Base-by-base conservation (phyloP, 2,329 filamentous ascomycete genomes). In the Calonectria crousiana region DNA sequence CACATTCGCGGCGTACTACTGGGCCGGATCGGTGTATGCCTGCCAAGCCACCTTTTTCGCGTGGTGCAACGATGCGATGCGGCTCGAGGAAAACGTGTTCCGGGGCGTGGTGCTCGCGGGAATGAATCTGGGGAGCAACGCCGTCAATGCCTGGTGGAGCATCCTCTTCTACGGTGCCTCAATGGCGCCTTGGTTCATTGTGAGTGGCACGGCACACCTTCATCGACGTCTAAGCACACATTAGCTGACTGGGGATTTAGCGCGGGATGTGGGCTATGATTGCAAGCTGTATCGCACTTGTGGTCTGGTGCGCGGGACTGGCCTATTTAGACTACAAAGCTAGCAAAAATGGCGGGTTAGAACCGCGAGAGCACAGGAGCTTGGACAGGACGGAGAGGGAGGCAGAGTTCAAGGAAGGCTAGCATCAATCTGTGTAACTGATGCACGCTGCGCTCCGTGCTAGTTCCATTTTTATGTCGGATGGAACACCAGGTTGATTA, bases 201-300 rank as follows among this genome's bases (percentile, higher is more conserved):
- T 91, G 81, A 86, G 89, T 85, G 2, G 5, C 6, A 18, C 18
- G 10, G 16, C 4, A 28, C 14, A 23, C 16, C 2, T 28, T 23
- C 13, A 16, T 60, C 34, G 4, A 11, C 6, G n/a, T 11, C 16
- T 23, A 72, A 28, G 18, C n/a, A 9, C 23, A 4, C 34, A 74
- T 71, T 67, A 75, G 47, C 67, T 78, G 47, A 78, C 52, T 30
- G 51, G 51, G 51, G 18, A 47, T 32, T 20, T 74, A 92, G 87
- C 87, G 88, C 72, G 92, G 93, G n/a, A 93, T 94, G 92, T 94
- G 90, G 88, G 92, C 92, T 4, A 94, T 94, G 93, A 93, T 94
- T 79, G 92, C 87, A 2, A 87, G 88, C 10, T 91, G 88, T 28
- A 90, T 93, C 68, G 89, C 88, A 2, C 83, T 94, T 80, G 87